Percentiles rank a stretch among this genome's conserved stretches.
These are phyloP conservation scores for Seiridium cupressi DNA, from an alignment of 2,329 filamentous ascomycete genomes.

Conservation along the genomic window DNA sequence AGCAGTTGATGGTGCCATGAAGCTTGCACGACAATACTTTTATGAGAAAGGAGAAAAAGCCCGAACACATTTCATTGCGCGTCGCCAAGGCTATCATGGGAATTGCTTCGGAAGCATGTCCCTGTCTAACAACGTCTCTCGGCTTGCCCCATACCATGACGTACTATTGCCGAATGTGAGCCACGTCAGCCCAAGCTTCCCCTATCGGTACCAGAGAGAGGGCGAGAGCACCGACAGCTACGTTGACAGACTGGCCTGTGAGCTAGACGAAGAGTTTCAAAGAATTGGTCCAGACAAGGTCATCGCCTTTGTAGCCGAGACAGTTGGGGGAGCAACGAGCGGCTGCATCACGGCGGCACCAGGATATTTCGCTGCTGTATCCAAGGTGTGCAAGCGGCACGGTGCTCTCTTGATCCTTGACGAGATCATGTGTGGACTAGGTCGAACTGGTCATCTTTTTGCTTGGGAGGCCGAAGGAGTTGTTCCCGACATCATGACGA, in stretches of 20 bases:
- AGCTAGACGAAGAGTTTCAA: slow-evolving; percentile 63
- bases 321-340: slow-evolving; percentile 62
- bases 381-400: slow-evolving; percentile 60
- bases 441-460: slow-evolving; percentile 49
- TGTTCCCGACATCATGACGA: slow-evolving; percentile 57
- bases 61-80: slow-evolving; percentile 61
- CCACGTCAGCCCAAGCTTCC: slow-evolving; percentile 61
- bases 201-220: slow-evolving; percentile 54
- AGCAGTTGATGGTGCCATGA: slow-evolving; percentile 67
- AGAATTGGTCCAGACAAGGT: slow-evolving; percentile 61
- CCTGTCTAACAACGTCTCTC: slow-evolving; percentile 57
- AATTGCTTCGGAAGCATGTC: slow-evolving; percentile 63
- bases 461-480: slow-evolving; percentile 52
- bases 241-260: slow-evolving; percentile 54
- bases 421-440: slow-evolving; percentile 59
- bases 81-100: slow-evolving; percentile 68
- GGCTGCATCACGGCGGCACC: slow-evolving; percentile 61
- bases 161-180: slow-evolving; percentile 54
- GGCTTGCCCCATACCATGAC: slow-evolving; percentile 56
- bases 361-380: slow-evolving; percentile 65
- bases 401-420: slow-evolving; percentile 67
- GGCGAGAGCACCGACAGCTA: slow-evolving; percentile 54
- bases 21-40: slow-evolving; percentile 66
- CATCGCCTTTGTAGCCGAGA: slow-evolving; percentile 65
- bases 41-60: slow-evolving; percentile 51